Evolutionary conservation across 257 asterid species (phyloP).

Genomic region (Nicotiana sylvestris): DNA sequence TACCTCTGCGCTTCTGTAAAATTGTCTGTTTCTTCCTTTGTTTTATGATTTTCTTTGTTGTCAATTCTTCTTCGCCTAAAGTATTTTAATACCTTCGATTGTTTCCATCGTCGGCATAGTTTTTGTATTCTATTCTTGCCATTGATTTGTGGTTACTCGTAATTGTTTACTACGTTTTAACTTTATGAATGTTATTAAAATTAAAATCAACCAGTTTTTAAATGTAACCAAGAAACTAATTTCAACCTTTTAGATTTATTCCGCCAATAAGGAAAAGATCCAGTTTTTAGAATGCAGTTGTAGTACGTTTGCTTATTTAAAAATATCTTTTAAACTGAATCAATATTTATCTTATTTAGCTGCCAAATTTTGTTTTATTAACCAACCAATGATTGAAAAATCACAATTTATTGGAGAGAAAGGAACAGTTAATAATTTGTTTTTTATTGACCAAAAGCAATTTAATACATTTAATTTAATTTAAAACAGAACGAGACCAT

Average conservation of each 20-base stretch:
- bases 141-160: background rate
- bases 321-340: background rate
- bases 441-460: background rate
- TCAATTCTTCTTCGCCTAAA: background rate
- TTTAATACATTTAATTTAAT: too few relatives aligned
- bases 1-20: background rate
- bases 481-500: background rate
- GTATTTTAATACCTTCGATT: background rate
- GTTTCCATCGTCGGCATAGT: background rate
- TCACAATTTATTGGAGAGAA: background rate
- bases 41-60: background rate
- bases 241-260: background rate
- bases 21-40: background rate
- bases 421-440: too few relatives aligned
- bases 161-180: background rate
- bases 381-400: background rate
- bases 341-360: background rate
- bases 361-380: background rate
- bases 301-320: too few relatives aligned
- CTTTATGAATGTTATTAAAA: background rate
- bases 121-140: background rate
- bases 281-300: background rate
- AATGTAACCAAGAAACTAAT: background rate
- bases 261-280: background rate
- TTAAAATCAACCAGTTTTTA: background rate